A percentile compares a stretch with the other conserved stretches of the same genome.
phyloP scores from a whole-genome alignment of 1,284 basidiomycete genomes.

The Blastosporella zonata region DNA sequence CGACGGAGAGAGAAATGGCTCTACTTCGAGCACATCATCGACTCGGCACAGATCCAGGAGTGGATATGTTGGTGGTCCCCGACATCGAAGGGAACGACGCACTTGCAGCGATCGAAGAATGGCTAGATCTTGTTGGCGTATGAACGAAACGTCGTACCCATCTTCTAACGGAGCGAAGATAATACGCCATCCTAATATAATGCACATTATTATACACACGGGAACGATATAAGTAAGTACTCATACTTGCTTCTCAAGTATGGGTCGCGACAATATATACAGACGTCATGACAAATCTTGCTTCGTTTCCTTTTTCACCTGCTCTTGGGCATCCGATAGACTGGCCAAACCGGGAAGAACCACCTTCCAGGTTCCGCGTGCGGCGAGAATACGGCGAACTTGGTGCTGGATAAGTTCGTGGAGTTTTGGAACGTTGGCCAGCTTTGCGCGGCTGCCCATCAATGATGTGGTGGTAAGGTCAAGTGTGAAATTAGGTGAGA shows the following conservation, averaged over 20 bases:
- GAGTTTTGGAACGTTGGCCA: slow-evolving; percentile 80
- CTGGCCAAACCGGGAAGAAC: slow-evolving; percentile 61
- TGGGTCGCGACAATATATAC: background rate
- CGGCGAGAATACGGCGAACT: slow-evolving; percentile 54
- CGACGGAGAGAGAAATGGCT: slow-evolving; percentile 30
- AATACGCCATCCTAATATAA: slow-evolving; percentile 2
- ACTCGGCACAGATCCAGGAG: slow-evolving; percentile 34
- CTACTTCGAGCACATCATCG: slow-evolving; percentile 33
- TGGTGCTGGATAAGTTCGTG: slow-evolving; percentile 80
- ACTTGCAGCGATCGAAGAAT: slow-evolving; percentile 34
- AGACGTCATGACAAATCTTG: slow-evolving; percentile 20
- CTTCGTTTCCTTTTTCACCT: slow-evolving; percentile 37
- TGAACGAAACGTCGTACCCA: slow-evolving; percentile 17
- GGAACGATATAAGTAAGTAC: background rate
- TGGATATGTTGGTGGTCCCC: slow-evolving; percentile 34
- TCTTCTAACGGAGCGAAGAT: background rate
- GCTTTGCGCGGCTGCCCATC: slow-evolving; percentile 79
- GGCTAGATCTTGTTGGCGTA: slow-evolving; percentile 46
- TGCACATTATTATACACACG: slow-evolving; percentile 15
- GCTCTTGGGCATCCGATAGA: slow-evolving; percentile 42
- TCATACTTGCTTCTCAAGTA: background rate
- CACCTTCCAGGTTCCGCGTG: slow-evolving; percentile 67
- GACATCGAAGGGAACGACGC: slow-evolving; percentile 31
- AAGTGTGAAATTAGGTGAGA: slow-evolving; percentile 65
- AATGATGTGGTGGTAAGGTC: slow-evolving; percentile 73